phyloP scores from a whole-genome alignment of 2,329 filamentous ascomycete genomes.

The Pseudogymnoascus sp. region DNA sequence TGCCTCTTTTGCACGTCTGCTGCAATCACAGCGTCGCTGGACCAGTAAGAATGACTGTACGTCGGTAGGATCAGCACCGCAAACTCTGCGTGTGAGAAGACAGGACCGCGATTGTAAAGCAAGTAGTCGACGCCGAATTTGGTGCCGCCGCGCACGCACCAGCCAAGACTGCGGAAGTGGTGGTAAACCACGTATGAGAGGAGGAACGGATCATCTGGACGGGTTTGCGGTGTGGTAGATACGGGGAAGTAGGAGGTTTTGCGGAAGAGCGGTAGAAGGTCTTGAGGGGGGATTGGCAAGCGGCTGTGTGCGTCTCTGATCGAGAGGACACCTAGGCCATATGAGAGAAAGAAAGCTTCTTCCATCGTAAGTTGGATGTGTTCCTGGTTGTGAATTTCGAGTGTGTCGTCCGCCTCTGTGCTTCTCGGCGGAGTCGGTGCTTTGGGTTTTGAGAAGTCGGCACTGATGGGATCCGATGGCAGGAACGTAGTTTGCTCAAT shows the following conservation, averaged over 20 bases:
- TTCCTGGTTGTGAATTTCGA: slow-evolving; percentile 51
- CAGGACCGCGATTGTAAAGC: slow-evolving; percentile 87
- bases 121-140: slow-evolving; percentile 95
- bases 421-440: slow-evolving; percentile 17
- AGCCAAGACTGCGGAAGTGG: slow-evolving; percentile 90
- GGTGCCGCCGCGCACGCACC: slow-evolving; percentile 84
- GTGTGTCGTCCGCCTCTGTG: slow-evolving; percentile 19
- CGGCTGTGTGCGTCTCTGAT: slow-evolving; percentile 45
- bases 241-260: slow-evolving; percentile 62
- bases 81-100: slow-evolving; percentile 93
- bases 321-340: slow-evolving; percentile 65
- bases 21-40: slow-evolving; percentile 37
- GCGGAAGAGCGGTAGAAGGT: slow-evolving; percentile 60
- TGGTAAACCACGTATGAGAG: slow-evolving; percentile 86
- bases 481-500: slow-evolving; percentile 57
- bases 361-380: slow-evolving; percentile 87
- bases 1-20: slow-evolving; percentile 42
- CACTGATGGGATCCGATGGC: slow-evolving; percentile 33
- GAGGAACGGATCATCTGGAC: slow-evolving; percentile 75
- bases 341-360: slow-evolving; percentile 85
- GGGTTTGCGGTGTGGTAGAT: slow-evolving; percentile 25
- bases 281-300: slow-evolving; percentile 39
- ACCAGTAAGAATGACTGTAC: slow-evolving; percentile 69
- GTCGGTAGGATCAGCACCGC: slow-evolving; percentile 76
- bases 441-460: not conserved